Evolutionary conservation across 2,329 filamentous ascomycete genomes (phyloP).

Genomic region (Bimuria novae-zelandiae): DNA sequence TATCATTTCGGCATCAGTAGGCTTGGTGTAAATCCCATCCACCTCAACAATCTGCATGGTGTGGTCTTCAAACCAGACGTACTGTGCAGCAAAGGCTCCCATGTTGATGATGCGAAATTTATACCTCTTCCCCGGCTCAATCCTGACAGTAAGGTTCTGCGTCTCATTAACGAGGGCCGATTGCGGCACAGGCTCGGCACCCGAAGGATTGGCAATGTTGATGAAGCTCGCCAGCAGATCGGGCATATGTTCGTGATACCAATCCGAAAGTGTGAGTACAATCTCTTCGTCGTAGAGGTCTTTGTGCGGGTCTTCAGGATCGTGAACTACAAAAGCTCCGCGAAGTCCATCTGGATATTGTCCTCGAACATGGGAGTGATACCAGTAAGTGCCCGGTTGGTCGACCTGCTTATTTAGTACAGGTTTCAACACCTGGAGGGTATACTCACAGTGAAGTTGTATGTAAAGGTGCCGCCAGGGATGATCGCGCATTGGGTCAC

Average conservation of each 20-base stretch:
- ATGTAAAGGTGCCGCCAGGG: conserved; percentile 66
- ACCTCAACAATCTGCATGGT: conserved; percentile 69
- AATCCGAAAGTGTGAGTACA: conserved; percentile 71
- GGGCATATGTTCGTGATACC: conserved; percentile 67
- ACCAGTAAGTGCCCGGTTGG: conserved; percentile 64
- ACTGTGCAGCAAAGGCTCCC: conserved; percentile 71
- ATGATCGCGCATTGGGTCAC: conserved; percentile 64
- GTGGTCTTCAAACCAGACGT: conserved; percentile 72
- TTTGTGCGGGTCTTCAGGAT: conserved; percentile 56
- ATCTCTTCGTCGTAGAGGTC: conserved; percentile 64
- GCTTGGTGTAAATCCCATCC: conserved; percentile 69
- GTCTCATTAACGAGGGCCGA: conserved; percentile 68
- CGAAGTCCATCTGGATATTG: conserved; percentile 72
- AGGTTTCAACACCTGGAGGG: neutral
- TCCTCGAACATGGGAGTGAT: conserved; percentile 66
- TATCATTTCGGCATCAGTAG: conserved; percentile 62
- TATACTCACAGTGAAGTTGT: conserved; percentile 50
- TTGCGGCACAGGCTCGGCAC: conserved; percentile 69
- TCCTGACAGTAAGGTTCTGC: conserved; percentile 50
- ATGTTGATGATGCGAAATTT: conserved; percentile 71
- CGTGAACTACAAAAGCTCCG: conserved; percentile 69
- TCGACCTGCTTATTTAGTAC: conserved; percentile 54
- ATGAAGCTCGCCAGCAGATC: conserved; percentile 52
- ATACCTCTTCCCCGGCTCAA: conserved; percentile 62
- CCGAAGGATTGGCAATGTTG: conserved; percentile 58